Conservation (phyloP, 2,329 filamentous ascomycete species). For the Clarireedia hainanense region DNA sequence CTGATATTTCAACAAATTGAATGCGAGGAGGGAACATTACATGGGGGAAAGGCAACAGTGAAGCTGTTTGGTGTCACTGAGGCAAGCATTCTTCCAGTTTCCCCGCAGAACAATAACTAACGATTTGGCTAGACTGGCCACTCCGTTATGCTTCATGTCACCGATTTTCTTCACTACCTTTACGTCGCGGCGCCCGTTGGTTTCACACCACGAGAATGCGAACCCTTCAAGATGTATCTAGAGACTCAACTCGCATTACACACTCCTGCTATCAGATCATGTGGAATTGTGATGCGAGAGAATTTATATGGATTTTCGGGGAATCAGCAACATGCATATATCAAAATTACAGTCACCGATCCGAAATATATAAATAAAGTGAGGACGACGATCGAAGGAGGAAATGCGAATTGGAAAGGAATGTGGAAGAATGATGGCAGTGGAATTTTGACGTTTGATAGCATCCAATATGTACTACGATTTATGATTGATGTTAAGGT, state of each 20-base stretch:
- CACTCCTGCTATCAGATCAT: slow-evolving; percentile 67
- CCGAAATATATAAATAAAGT: slow-evolving; percentile 76
- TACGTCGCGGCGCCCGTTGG: slow-evolving; percentile 82
- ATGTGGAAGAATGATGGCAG: slow-evolving; percentile 69
- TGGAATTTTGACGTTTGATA: slow-evolving; percentile 87
- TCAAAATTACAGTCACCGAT: slow-evolving; percentile 89
- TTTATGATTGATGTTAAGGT: slow-evolving; percentile 98
- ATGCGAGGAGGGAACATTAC: slow-evolving; percentile 76
- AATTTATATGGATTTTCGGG: slow-evolving; percentile 93
- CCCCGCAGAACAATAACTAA: slow-evolving; percentile 12
- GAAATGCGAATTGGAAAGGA: slow-evolving; percentile 79
- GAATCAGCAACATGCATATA: slow-evolving; percentile 81
- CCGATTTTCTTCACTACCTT: slow-evolving; percentile 91
- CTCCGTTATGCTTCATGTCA: slow-evolving; percentile 91
- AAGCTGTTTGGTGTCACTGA: slow-evolving; percentile 92
- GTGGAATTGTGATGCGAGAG: slow-evolving; percentile 75
- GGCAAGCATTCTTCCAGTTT: slow-evolving; percentile 34
- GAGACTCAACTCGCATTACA: slow-evolving; percentile 71
- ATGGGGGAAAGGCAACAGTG: slow-evolving; percentile 69
- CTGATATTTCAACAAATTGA: slow-evolving; percentile 96
- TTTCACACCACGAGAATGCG: slow-evolving; percentile 73
- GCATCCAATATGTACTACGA: slow-evolving; percentile 85
- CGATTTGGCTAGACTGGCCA: slow-evolving; percentile 52
- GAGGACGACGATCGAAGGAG: slow-evolving; percentile 65
- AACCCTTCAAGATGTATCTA: slow-evolving; percentile 69